phyloP scores from a whole-genome alignment of 2,329 filamentous ascomycete genomes.

The Penicillium occitanis region DNA sequence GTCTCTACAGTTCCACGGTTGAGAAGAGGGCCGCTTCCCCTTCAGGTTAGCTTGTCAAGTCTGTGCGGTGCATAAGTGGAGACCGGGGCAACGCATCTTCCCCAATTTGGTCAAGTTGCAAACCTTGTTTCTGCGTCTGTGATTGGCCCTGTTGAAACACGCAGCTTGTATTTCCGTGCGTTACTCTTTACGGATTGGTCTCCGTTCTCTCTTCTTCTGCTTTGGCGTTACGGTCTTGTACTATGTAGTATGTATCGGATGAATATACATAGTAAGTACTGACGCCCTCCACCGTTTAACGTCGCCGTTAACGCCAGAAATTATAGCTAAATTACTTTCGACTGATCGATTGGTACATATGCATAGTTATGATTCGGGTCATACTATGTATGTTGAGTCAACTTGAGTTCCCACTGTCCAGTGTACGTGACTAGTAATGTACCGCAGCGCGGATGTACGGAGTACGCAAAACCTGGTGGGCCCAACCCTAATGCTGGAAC shows the following conservation, averaged over 20 bases:
- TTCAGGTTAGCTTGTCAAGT: neutral
- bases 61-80: neutral
- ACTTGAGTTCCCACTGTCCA: neutral
- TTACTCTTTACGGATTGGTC: neutral
- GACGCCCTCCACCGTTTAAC: neutral
- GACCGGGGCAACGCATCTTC: neutral
- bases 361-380: neutral
- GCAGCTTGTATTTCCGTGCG: neutral
- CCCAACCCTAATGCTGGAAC: slow-evolving; percentile 5
- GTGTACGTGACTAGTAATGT: neutral
- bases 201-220: neutral
- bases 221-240: neutral
- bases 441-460: neutral
- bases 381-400: neutral
- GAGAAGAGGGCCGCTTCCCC: neutral
- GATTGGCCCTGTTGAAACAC: neutral
- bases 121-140: neutral
- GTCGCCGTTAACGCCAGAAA: neutral
- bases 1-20: neutral
- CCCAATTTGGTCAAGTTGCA: neutral
- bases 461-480: neutral
- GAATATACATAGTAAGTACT: neutral
- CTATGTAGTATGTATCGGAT: neutral
- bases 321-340: neutral
- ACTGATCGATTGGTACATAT: neutral